Base-by-base conservation (phyloP, 2,329 filamentous ascomycete genomes). In the Nothophoma quercina region DNA sequence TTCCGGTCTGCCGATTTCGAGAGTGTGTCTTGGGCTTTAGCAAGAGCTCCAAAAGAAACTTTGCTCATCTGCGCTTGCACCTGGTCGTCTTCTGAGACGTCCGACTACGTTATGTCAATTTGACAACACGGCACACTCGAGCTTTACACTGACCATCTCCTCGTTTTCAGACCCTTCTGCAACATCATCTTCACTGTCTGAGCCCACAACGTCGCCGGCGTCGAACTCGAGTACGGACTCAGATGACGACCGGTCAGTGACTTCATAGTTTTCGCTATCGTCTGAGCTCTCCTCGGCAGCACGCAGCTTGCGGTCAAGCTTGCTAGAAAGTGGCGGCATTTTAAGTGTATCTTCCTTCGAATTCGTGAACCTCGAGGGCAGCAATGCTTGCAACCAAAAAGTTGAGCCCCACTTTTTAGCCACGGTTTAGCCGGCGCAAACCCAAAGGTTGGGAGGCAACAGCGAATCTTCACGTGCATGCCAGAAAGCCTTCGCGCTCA, bases 21-120 rank as follows among this genome's bases (percentile, higher is more conserved):
- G 25, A 96, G 76, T 0, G 86, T 83, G 30, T 87, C 87, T 77
- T 96, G 91, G 1, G 92, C 93, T 79, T 91, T 90, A 59, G 90
- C 91, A 32, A 97, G 81, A n/a, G 90, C 90, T 58, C 92, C 93
- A 68, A 98, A 97, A 19, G 92, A 95, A 60, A 97, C 85, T 55
- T 79, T 81, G 65, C 78, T 81, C 51, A 87, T 74, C 26, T 77
- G 70, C 12, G 76, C 70, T 40, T 78, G 68, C 19, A 78, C 74
- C 47, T 79, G 73, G 2, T 73, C 70, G 30, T 74, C 71, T 21
- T 78, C 73, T 16, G 71, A 72, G 13, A 63, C 67, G n/a, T 74
- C 69, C 48, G 55, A 56, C 55, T 69, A 43, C n/a, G 7, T 2
- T 1, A 13, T 41, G 32, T 69, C 41, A 68, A 58, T 15, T 42